Base-by-base conservation (phyloP, 306 rosid species). In the Malus fusca region DNA sequence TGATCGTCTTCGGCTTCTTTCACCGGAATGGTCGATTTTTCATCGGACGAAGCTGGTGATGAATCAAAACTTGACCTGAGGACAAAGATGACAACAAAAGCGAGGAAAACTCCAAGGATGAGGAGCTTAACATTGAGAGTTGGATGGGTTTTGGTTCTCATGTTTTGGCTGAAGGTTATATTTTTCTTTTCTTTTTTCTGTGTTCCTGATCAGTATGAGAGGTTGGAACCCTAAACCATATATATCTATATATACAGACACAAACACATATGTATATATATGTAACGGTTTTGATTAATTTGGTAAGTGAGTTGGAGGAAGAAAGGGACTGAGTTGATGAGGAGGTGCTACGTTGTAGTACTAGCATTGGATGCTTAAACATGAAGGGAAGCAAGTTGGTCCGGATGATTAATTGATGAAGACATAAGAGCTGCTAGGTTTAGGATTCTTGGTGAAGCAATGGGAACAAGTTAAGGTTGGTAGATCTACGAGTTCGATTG, bases 71-170 rank as follows among this genome's bases (percentile, higher is more conserved):
- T 83, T 73, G 93, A 80, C 82, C 81, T 87, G n/a, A 90, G 44
- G 70, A 88, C 77, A 14, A 88, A 88, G 69, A 92, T 80, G 76
- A 92, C 58, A 40, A 83, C 76, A 44, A 84, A 73, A 14, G 85
- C 88, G 21, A 87, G 77, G 67, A 87, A 72, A 9, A 88, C 37
- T 1, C 82, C 92, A 13, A 88, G 69, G 40, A 85, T 30, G 30
- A 92, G 88, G 72, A 87, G 66, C 89, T 87, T 92, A 23, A 69
- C 58, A 84, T 88, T 92, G 72, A 85, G 77, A 75, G 56, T 22
- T 78, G 75, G 83, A 74, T 88, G 76, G 64, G 90, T 8, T 82
- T 90, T 92, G 53, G 91, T 40, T 88, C 93, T 92, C 96, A 90
- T 90, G 74, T 65, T 78, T 59, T 59, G 18, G 64, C 64, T 59